phyloP scores from a whole-genome alignment of 441 rosid species.

The Corymbia citriodora region DNA sequence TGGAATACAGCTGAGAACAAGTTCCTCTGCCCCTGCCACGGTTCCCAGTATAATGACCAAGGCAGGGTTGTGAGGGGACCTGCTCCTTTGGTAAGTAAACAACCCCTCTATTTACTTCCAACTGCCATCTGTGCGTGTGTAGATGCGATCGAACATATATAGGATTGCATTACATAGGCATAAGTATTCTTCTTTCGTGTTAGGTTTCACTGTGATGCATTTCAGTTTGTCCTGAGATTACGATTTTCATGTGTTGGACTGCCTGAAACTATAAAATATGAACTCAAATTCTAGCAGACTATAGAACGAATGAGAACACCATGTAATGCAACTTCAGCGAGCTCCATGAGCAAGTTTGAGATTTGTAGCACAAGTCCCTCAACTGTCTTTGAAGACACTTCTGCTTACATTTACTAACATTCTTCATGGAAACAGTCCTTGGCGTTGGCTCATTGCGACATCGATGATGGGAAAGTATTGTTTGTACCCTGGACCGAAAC shows the following conservation, averaged over 20 bases:
- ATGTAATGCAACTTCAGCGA: background rate
- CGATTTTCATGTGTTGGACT: background rate
- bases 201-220: background rate
- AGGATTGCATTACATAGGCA: background rate
- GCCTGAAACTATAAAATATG: background rate
- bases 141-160: background rate
- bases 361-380: background rate
- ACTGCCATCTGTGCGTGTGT: background rate
- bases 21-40: constrained; percentile 98
- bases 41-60: constrained; percentile 92
- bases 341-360: background rate
- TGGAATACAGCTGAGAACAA: constrained; percentile 85
- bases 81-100: constrained; percentile 76
- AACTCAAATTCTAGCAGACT: background rate
- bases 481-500: constrained; percentile 91
- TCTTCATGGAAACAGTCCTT: constrained; percentile 42
- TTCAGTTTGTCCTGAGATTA: background rate
- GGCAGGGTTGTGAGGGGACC: constrained; percentile 98
- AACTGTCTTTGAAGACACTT: background rate
- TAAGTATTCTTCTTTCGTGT: background rate
- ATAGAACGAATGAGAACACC: background rate
- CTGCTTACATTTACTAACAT: background rate
- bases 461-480: constrained; percentile 79
- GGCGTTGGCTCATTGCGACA: constrained; percentile 81
- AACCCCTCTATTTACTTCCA: background rate